Base-by-base conservation (phyloP, 1,139 yeast species). In the Torulaspora pretoriensis region DNA sequence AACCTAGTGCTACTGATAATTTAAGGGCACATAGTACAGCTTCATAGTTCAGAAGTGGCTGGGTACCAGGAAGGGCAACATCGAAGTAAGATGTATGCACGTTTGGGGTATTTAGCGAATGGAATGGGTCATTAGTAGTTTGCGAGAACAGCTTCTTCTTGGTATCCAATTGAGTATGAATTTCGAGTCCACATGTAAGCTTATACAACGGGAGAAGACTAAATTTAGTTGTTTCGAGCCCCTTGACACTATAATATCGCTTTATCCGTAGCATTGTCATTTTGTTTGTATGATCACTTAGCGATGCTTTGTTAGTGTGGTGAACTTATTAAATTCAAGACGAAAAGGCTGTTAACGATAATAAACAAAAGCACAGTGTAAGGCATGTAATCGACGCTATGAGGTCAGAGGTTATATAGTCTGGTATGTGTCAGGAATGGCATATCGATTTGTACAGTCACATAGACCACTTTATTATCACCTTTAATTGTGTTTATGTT, bases 31-130 rank as follows among this genome's bases (percentile, higher is more conserved):
- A 72, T 1, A 77, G 59, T 7, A 92, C 65, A 1, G 94, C 94
- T 56, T 88, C 86, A 14, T 80, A 78, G 61, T 90, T 92, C 45
- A 94, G 66, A 36, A 55, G 70, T 0, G 99, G 99, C 63, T 86
- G 95, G 0, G 97, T 81, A 1, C 99, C 99, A 0, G 98, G 98
- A 23, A 94, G 64, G 1, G 94, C 88, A 14, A 83, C 75, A 64
- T 92, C 99, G 59, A 83, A 92, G 59, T 70, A 86, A 26, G 95
- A 83, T 1, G 86, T 80, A 37, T 75, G 74, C 3, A 83, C 59
- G 64, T 92, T 92, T 3, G 96, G 95, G 1, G 59, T 53, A 0
- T 77, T 74, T 34, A 73, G 70, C 49, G 60, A 55, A 16, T 61
- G 60, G 47, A 63, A 64, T 8, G 68, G 61, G 44, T 72, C 68